Percentiles rank a stretch among this genome's conserved stretches.
These are phyloP conservation scores for Clarireedia paspali DNA, from an alignment of 2,329 filamentous ascomycete species.

Conservation along the genomic window DNA sequence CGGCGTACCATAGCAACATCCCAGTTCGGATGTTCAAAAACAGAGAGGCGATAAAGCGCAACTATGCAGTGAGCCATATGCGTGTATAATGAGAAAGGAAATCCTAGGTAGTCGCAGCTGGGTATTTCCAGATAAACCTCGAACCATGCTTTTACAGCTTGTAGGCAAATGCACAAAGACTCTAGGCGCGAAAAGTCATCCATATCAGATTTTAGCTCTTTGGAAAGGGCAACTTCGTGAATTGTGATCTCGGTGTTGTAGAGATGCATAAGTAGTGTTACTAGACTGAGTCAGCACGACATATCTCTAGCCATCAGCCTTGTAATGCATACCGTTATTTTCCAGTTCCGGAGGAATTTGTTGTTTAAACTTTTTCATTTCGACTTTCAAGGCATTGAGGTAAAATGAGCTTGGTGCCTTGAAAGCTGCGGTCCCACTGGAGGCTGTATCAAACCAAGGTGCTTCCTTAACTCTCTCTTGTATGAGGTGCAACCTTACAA, in stretches of 20 bases:
- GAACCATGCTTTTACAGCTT: conserved; percentile 10
- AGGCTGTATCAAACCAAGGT: neutral
- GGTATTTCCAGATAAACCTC: conserved; percentile 2
- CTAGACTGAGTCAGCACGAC: neutral
- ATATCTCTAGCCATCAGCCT: neutral
- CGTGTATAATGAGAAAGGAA: neutral
- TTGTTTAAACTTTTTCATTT: conserved; percentile 51
- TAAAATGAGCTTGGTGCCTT: conserved; percentile 19
- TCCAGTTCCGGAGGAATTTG: conserved; percentile 58
- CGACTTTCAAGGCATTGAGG: conserved; percentile 46
- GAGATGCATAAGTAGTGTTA: conserved; percentile 1
- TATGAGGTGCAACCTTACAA: conserved; percentile 31
- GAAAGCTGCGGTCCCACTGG: neutral
- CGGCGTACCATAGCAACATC: neutral
- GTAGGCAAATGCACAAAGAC: conserved; percentile 2
- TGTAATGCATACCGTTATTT: neutral
- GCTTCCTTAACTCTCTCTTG: conserved; percentile 14
- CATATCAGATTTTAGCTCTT: neutral
- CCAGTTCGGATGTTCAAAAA: conserved; percentile 4
- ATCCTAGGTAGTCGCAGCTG: neutral
- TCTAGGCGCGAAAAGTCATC: neutral
- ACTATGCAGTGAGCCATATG: conserved; percentile 4
- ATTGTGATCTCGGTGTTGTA: conserved; percentile 7
- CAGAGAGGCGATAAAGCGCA: neutral
- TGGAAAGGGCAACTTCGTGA: conserved; percentile 1